phyloP scores from a whole-genome alignment of 768 basidiomycete genomes.

The Macrocybe gigantea region DNA sequence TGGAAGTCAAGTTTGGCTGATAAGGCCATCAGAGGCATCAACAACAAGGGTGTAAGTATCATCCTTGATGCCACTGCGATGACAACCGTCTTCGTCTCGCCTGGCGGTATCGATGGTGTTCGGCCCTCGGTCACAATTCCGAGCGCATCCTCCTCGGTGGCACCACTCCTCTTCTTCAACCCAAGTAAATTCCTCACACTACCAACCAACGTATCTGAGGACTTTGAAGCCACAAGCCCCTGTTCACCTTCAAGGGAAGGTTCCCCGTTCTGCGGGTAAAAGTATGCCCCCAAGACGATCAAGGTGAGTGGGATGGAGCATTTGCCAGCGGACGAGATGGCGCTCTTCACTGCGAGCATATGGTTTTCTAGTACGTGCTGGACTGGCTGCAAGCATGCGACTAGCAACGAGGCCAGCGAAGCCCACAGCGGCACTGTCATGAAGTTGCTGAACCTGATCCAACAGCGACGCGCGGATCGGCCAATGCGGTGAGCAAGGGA shows the following conservation, averaged over 20 bases:
- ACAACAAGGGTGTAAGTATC: constrained; percentile 74
- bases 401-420: constrained; percentile 64
- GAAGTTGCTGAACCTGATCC: constrained; percentile 52
- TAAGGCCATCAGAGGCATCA: constrained; percentile 72
- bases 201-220: constrained; percentile 30
- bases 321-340: constrained; percentile 60
- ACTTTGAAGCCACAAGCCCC: constrained; percentile 6
- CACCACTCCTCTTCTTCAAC: constrained; percentile 16
- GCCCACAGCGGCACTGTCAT: constrained; percentile 91
- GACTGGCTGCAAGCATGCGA: constrained; percentile 71
- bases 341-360: constrained; percentile 61
- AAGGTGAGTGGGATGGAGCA: constrained; percentile 87
- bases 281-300: constrained; percentile 91
- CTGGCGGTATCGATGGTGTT: constrained; percentile 25
- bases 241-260: background rate
- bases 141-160: background rate
- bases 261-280: constrained; percentile 36
- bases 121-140: constrained; percentile 6
- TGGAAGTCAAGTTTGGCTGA: constrained; percentile 55
- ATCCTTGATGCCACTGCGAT: constrained; percentile 82
- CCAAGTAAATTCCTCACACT: constrained; percentile 39
- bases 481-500: constrained; percentile 15
- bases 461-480: constrained; percentile 19
- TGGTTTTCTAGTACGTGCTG: constrained; percentile 66
- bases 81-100: constrained; percentile 81